These are phyloP conservation scores for Bauhinia variegata DNA, from an alignment of 306 rosid genomes.

Conservation along the genomic window DNA sequence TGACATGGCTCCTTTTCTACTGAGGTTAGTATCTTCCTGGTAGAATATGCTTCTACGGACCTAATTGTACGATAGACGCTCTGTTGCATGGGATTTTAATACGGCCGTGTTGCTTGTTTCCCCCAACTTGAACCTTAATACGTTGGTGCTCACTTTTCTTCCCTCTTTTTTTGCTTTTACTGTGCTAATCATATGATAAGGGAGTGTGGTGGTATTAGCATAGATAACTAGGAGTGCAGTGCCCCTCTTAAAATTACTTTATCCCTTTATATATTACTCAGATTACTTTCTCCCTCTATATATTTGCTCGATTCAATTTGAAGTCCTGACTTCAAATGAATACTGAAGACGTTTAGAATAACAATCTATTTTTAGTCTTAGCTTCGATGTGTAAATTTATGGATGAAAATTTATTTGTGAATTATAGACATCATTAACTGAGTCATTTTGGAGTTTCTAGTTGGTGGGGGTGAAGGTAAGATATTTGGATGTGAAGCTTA, in stretches of 20 bases:
- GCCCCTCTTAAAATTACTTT: background rate
- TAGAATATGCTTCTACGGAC: background rate
- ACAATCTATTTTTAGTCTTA: background rate
- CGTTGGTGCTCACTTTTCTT: background rate
- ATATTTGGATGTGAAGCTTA: too few species aligned
- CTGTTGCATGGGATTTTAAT: background rate
- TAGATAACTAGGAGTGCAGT: conserved; percentile 10
- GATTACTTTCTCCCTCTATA: conserved; percentile 1
- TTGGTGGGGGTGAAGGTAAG: too few species aligned
- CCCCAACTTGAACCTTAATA: conserved; percentile 4
- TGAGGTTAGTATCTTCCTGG: conserved; percentile 56
- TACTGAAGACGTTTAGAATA: conserved; percentile 17
- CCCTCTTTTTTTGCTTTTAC: background rate
- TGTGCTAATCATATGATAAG: background rate
- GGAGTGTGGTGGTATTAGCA: conserved; percentile 1
- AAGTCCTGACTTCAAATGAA: conserved; percentile 8
- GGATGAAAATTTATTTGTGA: background rate
- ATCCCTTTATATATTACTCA: conserved; percentile 13
- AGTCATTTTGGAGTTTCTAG: too few species aligned
- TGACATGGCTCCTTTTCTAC: conserved; percentile 64
- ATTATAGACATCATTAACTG: too few species aligned
- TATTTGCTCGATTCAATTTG: background rate
- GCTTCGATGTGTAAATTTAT: background rate
- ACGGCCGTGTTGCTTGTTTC: background rate
- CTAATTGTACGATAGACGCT: background rate